A percentile compares a stretch with the other conserved stretches of the same genome.
Evolutionary conservation across 192 early-diverging fungal genomes (phyloP).

Genomic region (Entomortierella chlamydospora): DNA sequence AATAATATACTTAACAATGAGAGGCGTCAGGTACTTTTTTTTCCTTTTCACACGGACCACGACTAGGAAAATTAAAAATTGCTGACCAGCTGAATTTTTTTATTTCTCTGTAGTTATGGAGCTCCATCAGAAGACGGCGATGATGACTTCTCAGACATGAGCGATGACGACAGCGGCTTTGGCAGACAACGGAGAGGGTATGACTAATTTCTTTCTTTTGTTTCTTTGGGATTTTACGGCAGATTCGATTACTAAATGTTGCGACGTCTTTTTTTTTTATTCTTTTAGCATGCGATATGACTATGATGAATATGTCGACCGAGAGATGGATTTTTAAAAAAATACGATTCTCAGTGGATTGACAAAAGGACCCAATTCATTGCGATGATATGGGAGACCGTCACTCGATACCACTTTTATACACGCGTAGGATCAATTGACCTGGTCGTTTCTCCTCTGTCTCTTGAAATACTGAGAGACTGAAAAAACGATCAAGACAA

Average conservation of each 20-base stretch:
- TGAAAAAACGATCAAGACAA: too few relatives aligned
- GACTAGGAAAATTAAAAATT: too few relatives aligned
- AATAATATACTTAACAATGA: conserved; percentile 92
- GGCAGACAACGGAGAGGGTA: conserved; percentile 39
- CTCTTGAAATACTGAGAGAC: too few relatives aligned
- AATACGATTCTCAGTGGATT: too few relatives aligned
- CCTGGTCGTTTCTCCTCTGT: too few relatives aligned
- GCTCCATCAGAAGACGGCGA: conserved; percentile 33
- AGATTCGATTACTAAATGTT: neutral
- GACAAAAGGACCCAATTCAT: too few relatives aligned
- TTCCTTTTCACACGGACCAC: neutral
- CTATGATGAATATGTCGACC: conserved; percentile 43
- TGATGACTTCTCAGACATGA: conserved; percentile 47
- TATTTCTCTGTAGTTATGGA: conserved; percentile 29
- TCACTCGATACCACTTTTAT: too few relatives aligned
- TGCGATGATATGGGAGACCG: neutral
- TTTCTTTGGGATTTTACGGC: neutral
- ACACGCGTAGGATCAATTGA: too few relatives aligned
- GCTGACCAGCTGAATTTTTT: neutral
- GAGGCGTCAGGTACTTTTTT: conserved; percentile 83
- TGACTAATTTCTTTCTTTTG: neutral
- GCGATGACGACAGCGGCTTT: conserved; percentile 44
- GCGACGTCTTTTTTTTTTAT: neutral
- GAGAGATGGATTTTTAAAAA: conserved; percentile 50
- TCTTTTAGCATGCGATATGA: conserved; percentile 41